phyloP scores from a whole-genome alignment of 2,329 filamentous ascomycete species.

The Fusarium azukiicola region DNA sequence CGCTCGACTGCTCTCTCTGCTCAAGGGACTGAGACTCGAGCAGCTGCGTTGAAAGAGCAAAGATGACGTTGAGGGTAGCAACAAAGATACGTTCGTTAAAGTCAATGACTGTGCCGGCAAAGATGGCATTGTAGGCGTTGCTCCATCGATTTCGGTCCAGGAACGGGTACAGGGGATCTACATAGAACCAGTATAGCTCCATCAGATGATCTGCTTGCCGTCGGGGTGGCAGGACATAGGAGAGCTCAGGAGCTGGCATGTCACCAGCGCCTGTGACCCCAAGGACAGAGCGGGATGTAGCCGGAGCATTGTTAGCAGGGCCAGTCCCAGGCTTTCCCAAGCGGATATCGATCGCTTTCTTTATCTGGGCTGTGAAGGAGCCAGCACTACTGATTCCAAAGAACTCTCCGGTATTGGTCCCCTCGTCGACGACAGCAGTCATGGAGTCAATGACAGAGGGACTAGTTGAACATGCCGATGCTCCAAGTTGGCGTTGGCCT shows the following conservation, averaged over 20 bases:
- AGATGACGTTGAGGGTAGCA: slow-evolving; percentile 69
- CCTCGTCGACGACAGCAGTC: slow-evolving; percentile 68
- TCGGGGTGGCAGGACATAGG: slow-evolving; percentile 68
- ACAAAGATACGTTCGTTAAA: slow-evolving; percentile 67
- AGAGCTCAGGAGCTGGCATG: slow-evolving; percentile 49
- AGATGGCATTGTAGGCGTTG: slow-evolving; percentile 65
- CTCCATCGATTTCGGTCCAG: slow-evolving; percentile 63
- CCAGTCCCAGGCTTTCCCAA: slow-evolving; percentile 42
- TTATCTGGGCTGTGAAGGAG: slow-evolving; percentile 70
- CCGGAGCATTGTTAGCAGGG: not conserved
- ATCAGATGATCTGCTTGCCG: slow-evolving; percentile 69
- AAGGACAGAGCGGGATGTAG: not conserved
- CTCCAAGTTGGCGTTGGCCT: slow-evolving; percentile 30
- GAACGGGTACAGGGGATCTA: slow-evolving; percentile 70
- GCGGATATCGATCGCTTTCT: slow-evolving; percentile 63
- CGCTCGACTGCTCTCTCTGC: slow-evolving; percentile 65
- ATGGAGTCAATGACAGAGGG: slow-evolving; percentile 68
- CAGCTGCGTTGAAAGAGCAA: slow-evolving; percentile 69
- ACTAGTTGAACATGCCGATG: slow-evolving; percentile 41
- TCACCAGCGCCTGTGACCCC: slow-evolving; percentile 10
- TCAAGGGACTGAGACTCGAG: slow-evolving; percentile 63
- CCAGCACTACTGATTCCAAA: slow-evolving; percentile 71
- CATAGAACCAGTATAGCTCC: slow-evolving; percentile 69
- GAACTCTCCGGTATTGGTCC: slow-evolving; percentile 64
- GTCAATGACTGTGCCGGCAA: slow-evolving; percentile 61